These are phyloP conservation scores for Fusarium neocosmosporiellum DNA, from an alignment of 2,329 filamentous ascomycete species.

Conservation along the genomic window DNA sequence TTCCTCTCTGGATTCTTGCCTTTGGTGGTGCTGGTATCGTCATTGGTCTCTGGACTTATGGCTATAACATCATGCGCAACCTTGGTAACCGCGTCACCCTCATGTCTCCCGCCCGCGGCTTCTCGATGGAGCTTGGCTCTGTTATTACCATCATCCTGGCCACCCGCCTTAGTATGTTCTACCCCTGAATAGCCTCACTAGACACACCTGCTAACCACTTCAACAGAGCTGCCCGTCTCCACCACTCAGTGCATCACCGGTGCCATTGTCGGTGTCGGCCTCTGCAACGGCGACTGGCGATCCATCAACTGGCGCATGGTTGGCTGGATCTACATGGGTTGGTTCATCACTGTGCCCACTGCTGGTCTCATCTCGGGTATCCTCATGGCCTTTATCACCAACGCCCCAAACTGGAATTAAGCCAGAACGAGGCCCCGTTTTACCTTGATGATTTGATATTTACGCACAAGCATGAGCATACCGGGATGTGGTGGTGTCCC, in stretches of 20 bases:
- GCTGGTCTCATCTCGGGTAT: slow-evolving; percentile 68
- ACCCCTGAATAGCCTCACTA: neutral
- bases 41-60: slow-evolving; percentile 69
- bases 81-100: slow-evolving; percentile 71
- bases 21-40: slow-evolving; percentile 64
- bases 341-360: slow-evolving; percentile 69
- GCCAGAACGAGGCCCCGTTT: neutral
- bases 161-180: slow-evolving; percentile 64
- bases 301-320: slow-evolving; percentile 74
- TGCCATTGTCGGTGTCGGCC: slow-evolving; percentile 70
- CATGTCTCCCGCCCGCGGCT: slow-evolving; percentile 70
- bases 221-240: slow-evolving; percentile 67
- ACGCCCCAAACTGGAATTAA: slow-evolving; percentile 64
- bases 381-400: slow-evolving; percentile 71
- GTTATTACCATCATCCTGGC: slow-evolving; percentile 73
- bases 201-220: slow-evolving; percentile 8
- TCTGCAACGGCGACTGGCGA: slow-evolving; percentile 68
- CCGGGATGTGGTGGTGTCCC: neutral
- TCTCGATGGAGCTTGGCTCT: slow-evolving; percentile 70
- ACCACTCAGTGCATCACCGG: slow-evolving; percentile 74
- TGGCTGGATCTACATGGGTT: slow-evolving; percentile 68
- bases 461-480: neutral
- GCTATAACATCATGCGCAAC: slow-evolving; percentile 73
- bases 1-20: slow-evolving; percentile 70
- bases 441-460: neutral